phyloP scores from a whole-genome alignment of 2,329 filamentous ascomycete genomes.

The Pleomassaria siparia region DNA sequence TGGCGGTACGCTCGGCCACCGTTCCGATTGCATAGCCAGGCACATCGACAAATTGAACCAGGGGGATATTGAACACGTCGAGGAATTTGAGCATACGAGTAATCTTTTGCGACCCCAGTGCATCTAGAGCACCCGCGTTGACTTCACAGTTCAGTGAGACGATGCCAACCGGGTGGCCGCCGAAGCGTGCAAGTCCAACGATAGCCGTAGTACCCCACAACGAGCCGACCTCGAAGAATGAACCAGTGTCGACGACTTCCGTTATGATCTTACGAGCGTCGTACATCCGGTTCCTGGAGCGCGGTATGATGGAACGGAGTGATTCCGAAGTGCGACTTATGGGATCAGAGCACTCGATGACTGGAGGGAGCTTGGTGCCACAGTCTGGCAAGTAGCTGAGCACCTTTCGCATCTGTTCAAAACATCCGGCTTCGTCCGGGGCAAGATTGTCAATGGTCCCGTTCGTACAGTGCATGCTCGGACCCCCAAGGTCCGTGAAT shows the following conservation, averaged over 20 bases:
- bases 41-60: conserved; percentile 65
- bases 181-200: conserved; percentile 60
- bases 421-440: conserved; percentile 61
- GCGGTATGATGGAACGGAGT: conserved; percentile 59
- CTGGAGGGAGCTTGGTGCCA: conserved; percentile 58
- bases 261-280: conserved; percentile 60
- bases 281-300: conserved; percentile 62
- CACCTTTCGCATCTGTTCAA: conserved; percentile 61
- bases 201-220: conserved; percentile 66
- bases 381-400: conserved; percentile 61
- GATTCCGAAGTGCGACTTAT: conserved; percentile 51
- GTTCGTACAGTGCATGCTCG: conserved; percentile 64
- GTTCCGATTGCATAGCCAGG: conserved; percentile 65
- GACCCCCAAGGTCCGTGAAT: conserved; percentile 62
- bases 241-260: conserved; percentile 56
- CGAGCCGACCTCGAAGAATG: conserved; percentile 65
- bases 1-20: conserved; percentile 62
- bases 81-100: conserved; percentile 63
- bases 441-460: conserved; percentile 68
- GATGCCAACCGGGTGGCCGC: conserved; percentile 60
- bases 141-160: conserved; percentile 62
- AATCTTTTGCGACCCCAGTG: conserved; percentile 62
- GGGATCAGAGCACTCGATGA: conserved; percentile 51
- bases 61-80: conserved; percentile 66
- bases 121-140: conserved; percentile 63